These are phyloP conservation scores for Malus sieversii DNA, from an alignment of 306 rosid genomes.

Conservation along the genomic window DNA sequence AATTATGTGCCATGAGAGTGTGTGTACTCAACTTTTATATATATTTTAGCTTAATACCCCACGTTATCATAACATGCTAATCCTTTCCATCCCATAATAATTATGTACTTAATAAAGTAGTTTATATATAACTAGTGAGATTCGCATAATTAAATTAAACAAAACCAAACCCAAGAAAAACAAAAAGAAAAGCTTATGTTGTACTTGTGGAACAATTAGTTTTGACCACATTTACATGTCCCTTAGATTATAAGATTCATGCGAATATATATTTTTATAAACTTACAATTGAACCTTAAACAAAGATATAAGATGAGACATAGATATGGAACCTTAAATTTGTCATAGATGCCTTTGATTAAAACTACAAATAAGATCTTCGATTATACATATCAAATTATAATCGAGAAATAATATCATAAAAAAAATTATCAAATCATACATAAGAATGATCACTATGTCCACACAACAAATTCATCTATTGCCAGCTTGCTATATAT, in stretches of 20 bases:
- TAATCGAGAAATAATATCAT: no score
- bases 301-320: not conserved
- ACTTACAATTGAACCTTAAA: not conserved
- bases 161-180: not conserved
- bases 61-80: slow-evolving; percentile 10
- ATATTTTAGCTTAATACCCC: slow-evolving; percentile 11
- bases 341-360: not conserved
- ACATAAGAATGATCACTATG: not conserved
- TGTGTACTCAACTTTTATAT: slow-evolving; percentile 15
- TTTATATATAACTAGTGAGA: no score
- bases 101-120: not conserved
- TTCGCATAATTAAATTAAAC: not conserved
- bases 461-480: not conserved
- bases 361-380: no score
- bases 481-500: not conserved
- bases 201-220: not conserved
- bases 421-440: no score
- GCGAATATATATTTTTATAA: not conserved
- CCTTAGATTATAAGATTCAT: not conserved
- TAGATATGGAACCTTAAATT: not conserved
- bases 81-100: not conserved
- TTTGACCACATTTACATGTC: not conserved
- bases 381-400: no score
- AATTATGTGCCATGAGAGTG: slow-evolving; percentile 58
- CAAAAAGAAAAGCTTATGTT: not conserved